A percentile compares a stretch with the other conserved stretches of the same genome.
These are phyloP conservation scores for Pluteus cervinus DNA, from an alignment of 768 basidiomycete genomes.

Conservation along the genomic window DNA sequence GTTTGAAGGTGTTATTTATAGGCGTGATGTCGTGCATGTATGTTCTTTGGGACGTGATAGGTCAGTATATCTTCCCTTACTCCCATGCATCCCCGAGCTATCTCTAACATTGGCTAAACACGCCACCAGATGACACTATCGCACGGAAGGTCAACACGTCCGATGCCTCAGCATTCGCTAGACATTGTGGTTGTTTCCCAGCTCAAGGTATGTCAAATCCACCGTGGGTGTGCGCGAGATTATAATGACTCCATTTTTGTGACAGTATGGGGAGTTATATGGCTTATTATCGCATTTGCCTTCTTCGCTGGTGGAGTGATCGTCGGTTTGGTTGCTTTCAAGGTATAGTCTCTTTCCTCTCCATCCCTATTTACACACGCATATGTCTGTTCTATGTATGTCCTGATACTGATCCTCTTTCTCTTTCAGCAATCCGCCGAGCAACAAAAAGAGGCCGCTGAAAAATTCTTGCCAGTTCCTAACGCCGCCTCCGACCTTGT, in stretches of 20 bases:
- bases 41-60: constrained; percentile 83
- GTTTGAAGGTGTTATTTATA: constrained; percentile 63
- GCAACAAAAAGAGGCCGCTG: constrained; percentile 46
- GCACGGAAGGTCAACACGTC: constrained; percentile 81
- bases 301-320: constrained; percentile 76
- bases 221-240: neutral
- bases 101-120: no score
- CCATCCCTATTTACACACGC: neutral
- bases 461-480: constrained; percentile 55
- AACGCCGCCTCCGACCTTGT: constrained; percentile 27
- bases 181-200: constrained; percentile 81
- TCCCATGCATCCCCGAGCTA: neutral
- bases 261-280: constrained; percentile 83
- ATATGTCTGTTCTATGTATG: neutral
- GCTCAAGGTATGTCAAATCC: constrained; percentile 52
- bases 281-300: constrained; percentile 68
- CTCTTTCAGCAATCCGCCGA: constrained; percentile 48
- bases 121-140: constrained; percentile 70
- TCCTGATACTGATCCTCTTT: neutral
- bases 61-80: constrained; percentile 28
- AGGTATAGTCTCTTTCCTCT: constrained; percentile 42
- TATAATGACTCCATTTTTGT: constrained; percentile 8
- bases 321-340: constrained; percentile 77
- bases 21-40: constrained; percentile 87
- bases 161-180: constrained; percentile 81